Evolutionary conservation across 352 stramenopile genomes (phyloP), one percentile per base, ranked within the genome.

Genomic region (Globisporangium orthogonon): DNA sequence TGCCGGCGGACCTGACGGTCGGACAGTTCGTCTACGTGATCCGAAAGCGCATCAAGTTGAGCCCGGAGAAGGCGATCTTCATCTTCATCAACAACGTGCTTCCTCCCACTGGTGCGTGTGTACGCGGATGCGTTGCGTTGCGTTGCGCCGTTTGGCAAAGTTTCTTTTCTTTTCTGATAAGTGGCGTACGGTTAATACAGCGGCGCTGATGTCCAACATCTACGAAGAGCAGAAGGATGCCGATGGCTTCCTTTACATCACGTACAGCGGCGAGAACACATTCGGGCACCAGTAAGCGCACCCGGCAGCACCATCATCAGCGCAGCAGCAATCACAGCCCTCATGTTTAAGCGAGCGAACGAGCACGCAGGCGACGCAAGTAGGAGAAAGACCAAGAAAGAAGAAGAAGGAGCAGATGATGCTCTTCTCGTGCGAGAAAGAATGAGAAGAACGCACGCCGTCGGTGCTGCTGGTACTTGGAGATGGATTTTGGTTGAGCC

Each of bases 1-100:
- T 99, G 51, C 96, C 96, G 7, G 87, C 94, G 44, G 96, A 99
- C 69, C 70, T 99, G 63, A 99, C 95, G 47, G 95, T 98, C 7
- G 97, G 97, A 5, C 97, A 99, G 78, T 99, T 99, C 67, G 94
- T 99, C 60, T 99, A 99, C 72, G 96, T 99, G 45, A 99, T 99
- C 72, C 94, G 97, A 62, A 99, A 99, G 84, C 92, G 97, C 60
- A 98, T 99, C 72, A 98, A 99, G 80, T 73, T 99, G 58, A 96
- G 93, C 55, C 91, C 96, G 0, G 96, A 99, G 70, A 93, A 94
- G 67, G 97, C 96, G 51, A 97, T 99, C 62, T 99, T 99, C 78
- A 93, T 99, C 61, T 99, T 99, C 77, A 98, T 98, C 72, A 98
- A 98, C 66, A 98, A 99, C 76, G 95, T 96, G 44, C 96, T 99